phyloP scores from a whole-genome alignment of 495 filamentous ascomycete species.

The Aspergillus saccharolyticus region DNA sequence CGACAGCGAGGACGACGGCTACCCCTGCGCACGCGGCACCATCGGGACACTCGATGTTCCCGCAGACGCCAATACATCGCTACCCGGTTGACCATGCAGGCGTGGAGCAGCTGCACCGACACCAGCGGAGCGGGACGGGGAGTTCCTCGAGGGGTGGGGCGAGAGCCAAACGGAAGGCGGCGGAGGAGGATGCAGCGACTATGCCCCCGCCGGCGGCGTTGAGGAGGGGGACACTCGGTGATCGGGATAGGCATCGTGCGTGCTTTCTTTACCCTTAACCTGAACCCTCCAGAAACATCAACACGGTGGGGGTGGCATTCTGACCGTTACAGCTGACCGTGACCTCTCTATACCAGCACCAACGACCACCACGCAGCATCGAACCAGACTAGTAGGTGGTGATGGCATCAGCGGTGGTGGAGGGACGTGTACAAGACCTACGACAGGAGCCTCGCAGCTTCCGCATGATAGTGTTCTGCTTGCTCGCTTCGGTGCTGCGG shows the following conservation, averaged over 20 bases:
- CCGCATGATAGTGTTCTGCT: conserved; percentile 15
- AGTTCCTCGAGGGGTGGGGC: conserved; percentile 31
- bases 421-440: conserved; percentile 7
- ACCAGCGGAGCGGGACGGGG: conserved; percentile 46
- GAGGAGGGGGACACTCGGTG: conserved; percentile 13
- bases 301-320: no score
- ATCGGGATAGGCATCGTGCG: conserved; percentile 22
- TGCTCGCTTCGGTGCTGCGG: conserved; percentile 13
- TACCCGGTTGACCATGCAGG: conserved; percentile 34
- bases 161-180: neutral
- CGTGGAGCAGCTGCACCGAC: conserved; percentile 40
- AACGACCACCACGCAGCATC: conserved; percentile 19
- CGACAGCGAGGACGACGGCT: no score
- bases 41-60: conserved; percentile 14
- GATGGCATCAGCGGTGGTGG: no score
- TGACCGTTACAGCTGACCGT: conserved; percentile 10
- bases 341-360: conserved; percentile 6
- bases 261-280: no score
- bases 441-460: conserved; percentile 15
- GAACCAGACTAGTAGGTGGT: conserved; percentile 14
- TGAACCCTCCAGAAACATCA: neutral
- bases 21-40: neutral
- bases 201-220: conserved; percentile 29
- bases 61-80: conserved; percentile 22
- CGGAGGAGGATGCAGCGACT: conserved; percentile 10